These are phyloP conservation scores for Cytospora schulzeri DNA, from an alignment of 2,329 filamentous ascomycete genomes.

Conservation along the genomic window DNA sequence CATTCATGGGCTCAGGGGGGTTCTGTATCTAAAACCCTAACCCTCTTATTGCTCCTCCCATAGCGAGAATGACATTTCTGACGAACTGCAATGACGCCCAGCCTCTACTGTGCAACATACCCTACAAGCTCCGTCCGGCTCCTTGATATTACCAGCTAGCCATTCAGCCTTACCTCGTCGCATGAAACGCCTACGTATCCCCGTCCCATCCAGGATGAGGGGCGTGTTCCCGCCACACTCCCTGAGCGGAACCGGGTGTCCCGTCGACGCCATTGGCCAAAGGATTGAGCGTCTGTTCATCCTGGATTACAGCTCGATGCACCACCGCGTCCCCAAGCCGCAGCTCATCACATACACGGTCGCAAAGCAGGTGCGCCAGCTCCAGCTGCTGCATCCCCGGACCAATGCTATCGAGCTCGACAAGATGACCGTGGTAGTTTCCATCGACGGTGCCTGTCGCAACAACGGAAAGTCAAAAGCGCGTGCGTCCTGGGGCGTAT, in stretches of 20 bases:
- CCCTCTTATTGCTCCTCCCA: too few relatives aligned
- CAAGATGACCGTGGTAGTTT: constrained; percentile 29
- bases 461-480: constrained; percentile 30
- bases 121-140: neutral
- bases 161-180: neutral
- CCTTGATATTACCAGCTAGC: neutral
- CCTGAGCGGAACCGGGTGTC: neutral
- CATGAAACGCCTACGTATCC: neutral
- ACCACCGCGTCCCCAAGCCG: neutral
- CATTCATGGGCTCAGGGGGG: too few relatives aligned
- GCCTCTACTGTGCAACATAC: neutral
- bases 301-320: constrained; percentile 1
- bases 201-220: neutral
- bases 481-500: constrained; percentile 33
- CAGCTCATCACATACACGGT: constrained; percentile 1
- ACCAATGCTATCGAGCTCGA: constrained; percentile 1
- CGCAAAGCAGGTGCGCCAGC: constrained; percentile 5
- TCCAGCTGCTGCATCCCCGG: neutral
- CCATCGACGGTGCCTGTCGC: constrained; percentile 33
- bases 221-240: neutral
- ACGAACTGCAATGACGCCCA: neutral
- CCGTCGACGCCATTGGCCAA: neutral
- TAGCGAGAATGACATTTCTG: too few relatives aligned
- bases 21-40: too few relatives aligned
- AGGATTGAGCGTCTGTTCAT: constrained; percentile 4